Conservation (phyloP, 805 yeast species). For the Candida pseudofarinosa region DNA sequence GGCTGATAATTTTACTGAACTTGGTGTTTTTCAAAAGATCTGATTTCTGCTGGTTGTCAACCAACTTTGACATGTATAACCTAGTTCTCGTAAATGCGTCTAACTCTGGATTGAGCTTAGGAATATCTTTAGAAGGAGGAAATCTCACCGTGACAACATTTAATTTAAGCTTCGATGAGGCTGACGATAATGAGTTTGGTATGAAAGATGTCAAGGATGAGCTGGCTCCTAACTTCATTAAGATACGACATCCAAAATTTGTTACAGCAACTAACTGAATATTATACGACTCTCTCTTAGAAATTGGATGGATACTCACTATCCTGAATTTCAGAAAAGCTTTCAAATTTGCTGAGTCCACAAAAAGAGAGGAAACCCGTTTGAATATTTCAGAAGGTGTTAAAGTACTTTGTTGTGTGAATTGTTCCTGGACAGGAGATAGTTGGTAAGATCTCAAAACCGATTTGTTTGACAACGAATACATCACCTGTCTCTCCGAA, state of each 20-base stretch:
- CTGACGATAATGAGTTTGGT: constrained; percentile 16
- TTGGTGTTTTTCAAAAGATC: constrained; percentile 58
- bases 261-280: constrained; percentile 77
- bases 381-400: constrained; percentile 45
- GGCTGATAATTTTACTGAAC: constrained; percentile 63
- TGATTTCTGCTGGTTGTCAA: constrained; percentile 43
- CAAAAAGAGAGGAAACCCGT: constrained; percentile 47
- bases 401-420: constrained; percentile 32
- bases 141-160: constrained; percentile 49
- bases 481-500: constrained; percentile 69
- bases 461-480: constrained; percentile 78
- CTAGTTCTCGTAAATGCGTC: constrained; percentile 40
- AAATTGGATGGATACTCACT: constrained; percentile 58
- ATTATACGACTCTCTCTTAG: constrained; percentile 61
- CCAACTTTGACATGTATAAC: constrained; percentile 36
- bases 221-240: constrained; percentile 46
- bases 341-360: constrained; percentile 54
- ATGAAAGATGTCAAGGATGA: constrained; percentile 22
- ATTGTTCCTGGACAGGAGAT: constrained; percentile 38
- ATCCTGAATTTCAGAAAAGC: constrained; percentile 49
- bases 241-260: constrained; percentile 77
- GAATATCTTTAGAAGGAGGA: constrained; percentile 56
- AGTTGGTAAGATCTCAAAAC: constrained; percentile 75
- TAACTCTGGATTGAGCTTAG: constrained; percentile 35
- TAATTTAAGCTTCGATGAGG: constrained; percentile 29